These are phyloP conservation scores for Truncatella angustata DNA, from an alignment of 2,329 filamentous ascomycete species.

Conservation along the genomic window DNA sequence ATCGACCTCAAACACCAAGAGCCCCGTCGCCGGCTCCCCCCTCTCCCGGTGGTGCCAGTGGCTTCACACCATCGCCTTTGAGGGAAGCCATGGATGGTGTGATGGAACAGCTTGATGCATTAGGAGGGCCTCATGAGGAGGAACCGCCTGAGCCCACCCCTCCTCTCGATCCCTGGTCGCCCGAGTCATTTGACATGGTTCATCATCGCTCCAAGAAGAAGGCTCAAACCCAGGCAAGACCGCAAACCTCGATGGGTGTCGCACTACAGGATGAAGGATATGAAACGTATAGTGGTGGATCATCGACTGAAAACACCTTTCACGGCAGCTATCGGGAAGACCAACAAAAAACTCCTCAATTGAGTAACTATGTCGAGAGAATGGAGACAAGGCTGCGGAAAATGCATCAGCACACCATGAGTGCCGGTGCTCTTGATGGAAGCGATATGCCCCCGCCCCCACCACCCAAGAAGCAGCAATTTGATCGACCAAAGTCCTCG, in stretches of 20 bases:
- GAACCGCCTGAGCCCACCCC: slow-evolving; percentile 58
- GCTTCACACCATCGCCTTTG: slow-evolving; percentile 84
- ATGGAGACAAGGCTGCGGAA: slow-evolving; percentile 83
- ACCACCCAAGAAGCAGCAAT: slow-evolving; percentile 48
- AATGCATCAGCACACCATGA: slow-evolving; percentile 62
- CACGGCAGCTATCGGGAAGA: slow-evolving; percentile 37
- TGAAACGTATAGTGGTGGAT: slow-evolving; percentile 56
- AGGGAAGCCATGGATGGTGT: slow-evolving; percentile 97
- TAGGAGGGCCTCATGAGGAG: slow-evolving; percentile 62
- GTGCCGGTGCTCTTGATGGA: slow-evolving; percentile 38
- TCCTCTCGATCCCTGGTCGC: slow-evolving; percentile 78
- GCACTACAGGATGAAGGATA: slow-evolving; percentile 60
- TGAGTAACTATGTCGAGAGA: slow-evolving; percentile 83
- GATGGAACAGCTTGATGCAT: slow-evolving; percentile 89
- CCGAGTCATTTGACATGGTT: slow-evolving; percentile 73
- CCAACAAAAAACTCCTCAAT: slow-evolving; percentile 62
- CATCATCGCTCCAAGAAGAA: slow-evolving; percentile 38
- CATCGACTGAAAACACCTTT: slow-evolving; percentile 46
- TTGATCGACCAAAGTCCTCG: slow-evolving; percentile 58
- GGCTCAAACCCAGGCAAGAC: slow-evolving; percentile 36
- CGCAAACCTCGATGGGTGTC: slow-evolving; percentile 75
- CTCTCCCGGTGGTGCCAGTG: slow-evolving; percentile 64
- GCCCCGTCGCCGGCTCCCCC: slow-evolving; percentile 63
- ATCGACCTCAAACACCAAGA: slow-evolving; percentile 45
- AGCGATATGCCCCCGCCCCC: slow-evolving; percentile 36